Base-by-base conservation (phyloP, 2,329 filamentous ascomycete species). In the Fusarium sp. region DNA sequence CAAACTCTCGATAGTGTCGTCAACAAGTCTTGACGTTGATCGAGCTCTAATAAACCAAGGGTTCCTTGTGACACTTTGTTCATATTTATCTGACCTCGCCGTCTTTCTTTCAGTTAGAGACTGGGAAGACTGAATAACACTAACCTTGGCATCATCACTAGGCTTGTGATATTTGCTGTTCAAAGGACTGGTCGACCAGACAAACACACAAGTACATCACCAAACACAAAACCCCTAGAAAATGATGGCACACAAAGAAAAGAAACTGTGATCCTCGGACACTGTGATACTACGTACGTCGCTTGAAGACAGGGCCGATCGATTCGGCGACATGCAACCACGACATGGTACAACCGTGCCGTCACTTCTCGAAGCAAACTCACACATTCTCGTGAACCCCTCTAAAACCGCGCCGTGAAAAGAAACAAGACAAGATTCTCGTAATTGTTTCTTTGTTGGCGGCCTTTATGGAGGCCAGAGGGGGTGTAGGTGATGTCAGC, bases 361-460 rank as follows among this genome's bases (percentile, higher is more conserved):
- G 38, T 60, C 42, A 63, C 55, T 71, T 55, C 54, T 66, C 55
- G 61, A 66, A 70, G 62, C 63, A 74, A 62, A 57, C 64, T 59
- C 44, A 28, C 58, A 22, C 42, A 33, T 59, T 58, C 48, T 60
- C 44, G 73, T 74, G 58, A 52, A 36, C 52, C 56, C 35, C 55
- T 48, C 36, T 59, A 59, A 77, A 76, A 75, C 70, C 51, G 41
- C 48, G 35, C 41, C 28, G 48, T 38, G n/a, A 59, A 69, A 31
- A 47, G 66, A 69, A 17, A 26, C 52, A 63, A 63, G 48, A 31
- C 35, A 18, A 62, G 28, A 26, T 63, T 65, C 48, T 59, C 28
- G 33, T 55, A 28, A 24, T 24, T 51, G 38, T 36, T 42, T 52
- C 51, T 63, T 55, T 48, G 35, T 49, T 42, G 31, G n/a, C 13